phyloP scores from a whole-genome alignment of 768 basidiomycete species.

The Symmetrospora coprosmae region DNA sequence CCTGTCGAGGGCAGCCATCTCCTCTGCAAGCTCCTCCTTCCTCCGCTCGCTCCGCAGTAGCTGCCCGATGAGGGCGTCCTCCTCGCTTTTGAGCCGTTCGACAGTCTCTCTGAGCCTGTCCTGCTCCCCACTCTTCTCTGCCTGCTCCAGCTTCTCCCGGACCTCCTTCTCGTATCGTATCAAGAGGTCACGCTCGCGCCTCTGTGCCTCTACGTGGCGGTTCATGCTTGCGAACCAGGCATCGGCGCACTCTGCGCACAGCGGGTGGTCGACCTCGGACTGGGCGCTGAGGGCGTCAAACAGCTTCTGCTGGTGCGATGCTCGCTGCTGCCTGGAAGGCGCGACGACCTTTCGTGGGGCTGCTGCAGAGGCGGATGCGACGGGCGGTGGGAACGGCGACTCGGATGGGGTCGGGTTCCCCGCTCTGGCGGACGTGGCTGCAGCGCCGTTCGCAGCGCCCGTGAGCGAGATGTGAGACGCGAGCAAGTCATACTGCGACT shows the following conservation, averaged over 20 bases:
- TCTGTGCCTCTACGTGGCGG: constrained; percentile 72
- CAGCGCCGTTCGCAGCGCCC: background rate
- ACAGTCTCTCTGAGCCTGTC: constrained; percentile 62
- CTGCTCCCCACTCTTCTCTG: constrained; percentile 29
- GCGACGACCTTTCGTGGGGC: constrained; percentile 24
- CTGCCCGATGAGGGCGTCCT: background rate
- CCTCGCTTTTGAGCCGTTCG: constrained; percentile 41
- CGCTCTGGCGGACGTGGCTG: constrained; percentile 37
- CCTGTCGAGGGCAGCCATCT: constrained; percentile 58
- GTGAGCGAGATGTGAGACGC: constrained; percentile 20
- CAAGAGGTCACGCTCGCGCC: constrained; percentile 81
- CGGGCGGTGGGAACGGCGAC: background rate
- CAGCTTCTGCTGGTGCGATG: constrained; percentile 49
- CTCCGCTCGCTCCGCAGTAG: constrained; percentile 25
- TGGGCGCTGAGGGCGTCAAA: constrained; percentile 63
- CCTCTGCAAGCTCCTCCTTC: constrained; percentile 44
- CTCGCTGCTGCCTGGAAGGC: constrained; percentile 38
- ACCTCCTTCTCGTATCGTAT: constrained; percentile 77
- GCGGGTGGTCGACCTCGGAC: constrained; percentile 51
- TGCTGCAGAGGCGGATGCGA: too few relatives aligned
- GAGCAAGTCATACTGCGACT: constrained; percentile 16
- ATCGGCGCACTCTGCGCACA: constrained; percentile 88
- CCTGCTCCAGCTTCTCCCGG: constrained; percentile 57
- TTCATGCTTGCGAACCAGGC: constrained; percentile 60
- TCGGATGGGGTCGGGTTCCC: background rate